These are phyloP conservation scores for Xylariaceae sp. DNA, from an alignment of 2,329 filamentous ascomycete genomes.

Conservation along the genomic window DNA sequence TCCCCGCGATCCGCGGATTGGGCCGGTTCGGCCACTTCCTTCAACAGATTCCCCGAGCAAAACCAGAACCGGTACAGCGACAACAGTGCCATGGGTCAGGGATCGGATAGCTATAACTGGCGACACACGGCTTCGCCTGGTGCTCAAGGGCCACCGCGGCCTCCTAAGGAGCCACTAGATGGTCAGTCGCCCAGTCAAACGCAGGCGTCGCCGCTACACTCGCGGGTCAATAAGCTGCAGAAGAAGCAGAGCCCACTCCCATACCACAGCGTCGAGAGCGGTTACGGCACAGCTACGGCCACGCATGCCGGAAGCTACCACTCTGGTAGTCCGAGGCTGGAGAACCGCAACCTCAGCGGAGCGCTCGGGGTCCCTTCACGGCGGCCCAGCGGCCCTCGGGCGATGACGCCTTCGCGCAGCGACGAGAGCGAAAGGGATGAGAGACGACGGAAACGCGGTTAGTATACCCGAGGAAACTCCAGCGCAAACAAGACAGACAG, in stretches of 20 bases:
- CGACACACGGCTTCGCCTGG: constrained; percentile 33
- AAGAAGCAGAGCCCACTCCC: constrained; percentile 46
- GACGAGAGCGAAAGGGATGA: constrained; percentile 40
- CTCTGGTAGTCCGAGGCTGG: constrained; percentile 44
- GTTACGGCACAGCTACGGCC: constrained; percentile 41
- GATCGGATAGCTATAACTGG: constrained; percentile 35
- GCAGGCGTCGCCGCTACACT: constrained; percentile 38
- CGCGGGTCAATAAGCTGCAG: constrained; percentile 42
- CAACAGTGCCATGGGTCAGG: constrained; percentile 29
- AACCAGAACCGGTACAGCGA: constrained; percentile 42
- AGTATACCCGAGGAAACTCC: constrained; percentile 12
- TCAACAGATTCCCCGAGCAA: constrained; percentile 42
- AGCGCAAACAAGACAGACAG: neutral
- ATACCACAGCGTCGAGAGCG: constrained; percentile 48
- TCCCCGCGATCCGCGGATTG: constrained; percentile 56
- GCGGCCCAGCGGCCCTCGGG: constrained; percentile 50
- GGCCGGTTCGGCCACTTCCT: constrained; percentile 52
- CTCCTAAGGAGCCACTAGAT: constrained; percentile 56
- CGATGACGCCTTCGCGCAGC: constrained; percentile 49
- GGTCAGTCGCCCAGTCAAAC: constrained; percentile 21
- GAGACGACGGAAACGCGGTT: constrained; percentile 51
- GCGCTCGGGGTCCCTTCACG: constrained; percentile 45
- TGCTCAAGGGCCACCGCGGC: constrained; percentile 44
- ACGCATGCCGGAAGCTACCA: constrained; percentile 38
- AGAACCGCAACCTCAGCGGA: constrained; percentile 50